phyloP scores from a whole-genome alignment of 768 basidiomycete species.

The Cubamyces sp. region DNA sequence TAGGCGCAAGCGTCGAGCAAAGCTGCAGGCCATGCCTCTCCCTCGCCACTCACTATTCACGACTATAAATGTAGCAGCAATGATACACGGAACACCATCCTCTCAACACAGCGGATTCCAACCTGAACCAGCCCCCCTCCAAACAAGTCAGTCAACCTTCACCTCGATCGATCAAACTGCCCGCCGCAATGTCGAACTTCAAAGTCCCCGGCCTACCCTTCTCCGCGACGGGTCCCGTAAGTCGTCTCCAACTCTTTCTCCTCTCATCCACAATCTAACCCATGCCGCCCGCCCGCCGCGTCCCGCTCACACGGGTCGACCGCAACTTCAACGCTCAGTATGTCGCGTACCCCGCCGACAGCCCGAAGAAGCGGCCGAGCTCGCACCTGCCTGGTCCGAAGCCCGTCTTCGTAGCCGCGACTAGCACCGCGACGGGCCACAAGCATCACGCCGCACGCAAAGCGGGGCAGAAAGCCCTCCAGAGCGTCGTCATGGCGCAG shows the following conservation, averaged over 20 bases:
- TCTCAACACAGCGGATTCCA: slow-evolving; percentile 1
- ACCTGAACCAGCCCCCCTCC: background rate
- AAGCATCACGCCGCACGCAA: too few relatives aligned
- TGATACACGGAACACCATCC: background rate
- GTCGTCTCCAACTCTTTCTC: background rate
- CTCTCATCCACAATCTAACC: background rate
- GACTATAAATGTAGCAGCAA: background rate
- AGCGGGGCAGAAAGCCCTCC: too few relatives aligned
- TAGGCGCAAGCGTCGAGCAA: background rate
- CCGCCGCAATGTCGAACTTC: slow-evolving; percentile 6
- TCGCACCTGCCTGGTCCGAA: background rate
- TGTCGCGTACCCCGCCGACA: background rate
- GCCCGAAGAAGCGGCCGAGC: background rate
- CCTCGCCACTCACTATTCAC: background rate
- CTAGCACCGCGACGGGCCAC: too few relatives aligned
- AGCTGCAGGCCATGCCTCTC: background rate
- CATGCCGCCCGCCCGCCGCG: background rate
- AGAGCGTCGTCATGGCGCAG: background rate
- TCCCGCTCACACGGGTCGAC: background rate
- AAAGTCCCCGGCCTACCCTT: background rate
- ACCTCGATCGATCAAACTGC: background rate
- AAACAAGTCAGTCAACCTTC: background rate
- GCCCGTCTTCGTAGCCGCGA: background rate
- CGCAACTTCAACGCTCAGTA: background rate
- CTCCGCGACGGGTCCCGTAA: background rate